Evolutionary conservation across 1,284 basidiomycete genomes (phyloP).

Genomic region (Ustilago loliicola): DNA sequence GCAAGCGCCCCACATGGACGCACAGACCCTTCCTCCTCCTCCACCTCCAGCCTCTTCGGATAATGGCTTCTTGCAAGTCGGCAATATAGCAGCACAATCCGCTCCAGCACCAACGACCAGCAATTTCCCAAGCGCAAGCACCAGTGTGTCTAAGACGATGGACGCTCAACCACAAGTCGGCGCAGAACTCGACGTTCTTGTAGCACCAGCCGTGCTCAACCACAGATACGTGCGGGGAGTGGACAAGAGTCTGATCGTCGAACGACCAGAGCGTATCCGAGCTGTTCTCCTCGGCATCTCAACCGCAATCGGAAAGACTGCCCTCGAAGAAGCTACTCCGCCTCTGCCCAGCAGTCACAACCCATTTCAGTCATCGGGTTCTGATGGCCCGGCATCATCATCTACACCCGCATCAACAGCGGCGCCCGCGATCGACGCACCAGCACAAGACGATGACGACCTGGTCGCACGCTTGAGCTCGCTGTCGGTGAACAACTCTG

Average conservation of each 20-base stretch:
- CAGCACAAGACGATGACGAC: slow-evolving; percentile 33
- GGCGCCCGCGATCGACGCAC: background rate
- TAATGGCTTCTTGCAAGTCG: slow-evolving; percentile 1
- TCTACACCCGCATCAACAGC: background rate
- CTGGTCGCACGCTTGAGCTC: slow-evolving; percentile 50
- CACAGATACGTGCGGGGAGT: slow-evolving; percentile 66
- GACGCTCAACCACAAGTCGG: background rate
- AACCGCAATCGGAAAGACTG: slow-evolving; percentile 43
- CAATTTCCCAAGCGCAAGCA: background rate
- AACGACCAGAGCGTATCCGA: slow-evolving; percentile 67
- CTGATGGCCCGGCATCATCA: background rate
- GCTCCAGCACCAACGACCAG: background rate
- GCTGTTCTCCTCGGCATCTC: slow-evolving; percentile 65
- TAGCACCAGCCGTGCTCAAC: slow-evolving; percentile 63
- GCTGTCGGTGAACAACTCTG: slow-evolving; percentile 30
- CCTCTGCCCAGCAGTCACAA: slow-evolving; percentile 14
- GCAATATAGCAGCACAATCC: background rate
- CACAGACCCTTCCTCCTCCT: background rate
- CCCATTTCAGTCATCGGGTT: slow-evolving; percentile 5
- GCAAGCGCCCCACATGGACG: background rate
- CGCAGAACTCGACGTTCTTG: slow-evolving; percentile 58
- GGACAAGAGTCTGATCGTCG: slow-evolving; percentile 66
- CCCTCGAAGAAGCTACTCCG: slow-evolving; percentile 11
- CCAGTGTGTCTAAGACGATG: background rate
- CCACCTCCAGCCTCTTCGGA: background rate